A percentile compares a stretch with the other conserved stretches of the same genome.
Conservation (phyloP, 2,329 filamentous ascomycete genomes). For the Verticillium nonalfalfae region DNA sequence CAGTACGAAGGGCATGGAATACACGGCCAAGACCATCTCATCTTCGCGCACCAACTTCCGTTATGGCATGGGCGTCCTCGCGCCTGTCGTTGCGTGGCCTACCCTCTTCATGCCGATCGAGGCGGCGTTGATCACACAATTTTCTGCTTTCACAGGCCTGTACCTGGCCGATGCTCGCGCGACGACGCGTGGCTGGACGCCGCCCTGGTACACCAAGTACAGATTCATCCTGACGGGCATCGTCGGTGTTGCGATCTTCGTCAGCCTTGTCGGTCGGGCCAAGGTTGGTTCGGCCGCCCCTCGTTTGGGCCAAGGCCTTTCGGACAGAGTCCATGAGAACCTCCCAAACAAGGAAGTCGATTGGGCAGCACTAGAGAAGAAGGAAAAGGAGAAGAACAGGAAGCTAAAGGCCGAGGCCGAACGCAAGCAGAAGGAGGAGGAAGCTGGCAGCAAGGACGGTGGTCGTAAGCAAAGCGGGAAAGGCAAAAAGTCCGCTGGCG, state of each 20-base stretch:
- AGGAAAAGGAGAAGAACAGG: conserved; percentile 29
- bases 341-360: conserved; percentile 28
- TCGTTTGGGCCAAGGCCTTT: conserved; percentile 26
- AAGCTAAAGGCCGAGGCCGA: conserved; percentile 33
- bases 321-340: conserved; percentile 29
- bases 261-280: conserved; percentile 75
- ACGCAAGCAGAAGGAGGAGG: conserved; percentile 25
- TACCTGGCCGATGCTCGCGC: conserved; percentile 81
- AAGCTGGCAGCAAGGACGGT: conserved; percentile 18
- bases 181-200: conserved; percentile 68
- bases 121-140: conserved; percentile 80
- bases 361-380: conserved; percentile 37
- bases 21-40: conserved; percentile 60
- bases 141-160: conserved; percentile 74
- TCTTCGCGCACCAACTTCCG: conserved; percentile 63
- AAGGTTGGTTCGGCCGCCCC: conserved; percentile 50
- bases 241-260: conserved; percentile 74
- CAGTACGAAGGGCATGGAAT: conserved; percentile 61
- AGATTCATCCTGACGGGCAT: conserved; percentile 89
- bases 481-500: conserved; percentile 17
- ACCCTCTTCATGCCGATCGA: conserved; percentile 79
- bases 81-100: conserved; percentile 81
- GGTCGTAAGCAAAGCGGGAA: conserved; percentile 13
- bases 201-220: conserved; percentile 81
- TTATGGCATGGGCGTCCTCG: conserved; percentile 76